phyloP scores from a whole-genome alignment of 2,329 filamentous ascomycete species.

The Aureobasidium sp. region DNA sequence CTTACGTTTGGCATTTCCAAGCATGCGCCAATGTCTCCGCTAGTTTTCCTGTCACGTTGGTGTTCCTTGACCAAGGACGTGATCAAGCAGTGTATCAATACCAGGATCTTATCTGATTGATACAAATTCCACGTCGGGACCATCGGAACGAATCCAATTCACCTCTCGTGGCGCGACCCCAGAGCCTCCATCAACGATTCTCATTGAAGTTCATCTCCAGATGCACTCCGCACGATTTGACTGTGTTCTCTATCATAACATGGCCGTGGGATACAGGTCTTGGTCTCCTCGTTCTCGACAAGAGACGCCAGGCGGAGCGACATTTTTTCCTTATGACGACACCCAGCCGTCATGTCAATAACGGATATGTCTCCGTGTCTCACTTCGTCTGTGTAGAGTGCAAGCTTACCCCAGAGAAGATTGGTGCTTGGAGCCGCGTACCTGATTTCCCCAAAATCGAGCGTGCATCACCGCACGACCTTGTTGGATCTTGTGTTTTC shows the following conservation, averaged over 20 bases:
- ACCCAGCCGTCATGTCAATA: not conserved
- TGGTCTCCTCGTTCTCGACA: not conserved
- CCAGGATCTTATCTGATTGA: slow-evolving; percentile 7
- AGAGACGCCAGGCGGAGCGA: not conserved
- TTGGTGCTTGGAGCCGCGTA: not conserved
- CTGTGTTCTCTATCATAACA: not conserved
- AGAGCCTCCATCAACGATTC: not conserved
- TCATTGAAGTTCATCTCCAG: not conserved
- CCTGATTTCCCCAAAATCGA: not conserved
- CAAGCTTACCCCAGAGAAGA: not conserved
- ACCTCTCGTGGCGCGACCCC: not conserved
- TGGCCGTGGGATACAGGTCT: not conserved
- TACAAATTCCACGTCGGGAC: not conserved
- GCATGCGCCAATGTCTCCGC: not conserved
- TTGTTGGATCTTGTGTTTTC: not conserved
- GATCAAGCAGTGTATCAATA: not conserved
- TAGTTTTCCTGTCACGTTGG: not conserved
- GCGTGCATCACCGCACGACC: not conserved
- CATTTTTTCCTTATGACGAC: not conserved
- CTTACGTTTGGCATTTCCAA: not conserved
- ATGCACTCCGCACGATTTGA: too few species aligned
- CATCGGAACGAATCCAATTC: not conserved
- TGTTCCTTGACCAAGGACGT: not conserved
- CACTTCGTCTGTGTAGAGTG: not conserved
- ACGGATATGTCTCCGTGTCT: slow-evolving; percentile 6